Evolutionary conservation across 257 asterid species (phyloP), one percentile per base, ranked within the genome.

Genomic region (Petunia axillaris): DNA sequence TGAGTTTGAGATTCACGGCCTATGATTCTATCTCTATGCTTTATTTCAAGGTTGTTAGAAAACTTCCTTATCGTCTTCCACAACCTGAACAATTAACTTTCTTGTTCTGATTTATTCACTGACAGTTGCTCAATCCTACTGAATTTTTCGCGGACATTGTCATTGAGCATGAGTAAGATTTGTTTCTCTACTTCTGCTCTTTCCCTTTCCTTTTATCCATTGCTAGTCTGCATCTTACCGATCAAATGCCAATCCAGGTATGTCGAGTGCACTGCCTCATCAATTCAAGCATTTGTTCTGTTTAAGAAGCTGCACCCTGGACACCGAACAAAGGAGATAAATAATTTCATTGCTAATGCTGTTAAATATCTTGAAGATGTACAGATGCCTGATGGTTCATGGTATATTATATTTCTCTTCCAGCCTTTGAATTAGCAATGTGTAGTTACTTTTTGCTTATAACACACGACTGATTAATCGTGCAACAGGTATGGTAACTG

Each of bases 311-410:
- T 89, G 62, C 53, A 88, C 78, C 94, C 97, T 0, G 86, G 87
- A 37, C 95, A 94, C 78, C 77, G 97, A 39, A 85, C 85, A 75
- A 86, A 89, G 75, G 97, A 93, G 84, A 90, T 91, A 5, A 83
- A 89, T 46, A 85, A 16, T 48, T 85, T 80, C 16, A 76, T 90
- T 4, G 52, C 39, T 11, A 87, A 86, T 73, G 97, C 93, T 25
- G 87, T 65, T 10, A 79, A 84, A 25, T 94, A 86, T 82, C 84
- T 94, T 8, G 93, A 93, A 81, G 82, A 83, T 66, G 50, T 87
- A 35, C 97, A 94, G 59, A 87, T 81, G 83, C 88, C 92, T 1
- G 93, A 94, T 48, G 98, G 98, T 60, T 94, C 98, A 52, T 94
- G 98, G 97, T 93, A 84, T 16, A 54, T 68, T 14, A 37, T 8